Base-by-base conservation (phyloP, 768 basidiomycete species). In the Rhizopogon sp. region DNA sequence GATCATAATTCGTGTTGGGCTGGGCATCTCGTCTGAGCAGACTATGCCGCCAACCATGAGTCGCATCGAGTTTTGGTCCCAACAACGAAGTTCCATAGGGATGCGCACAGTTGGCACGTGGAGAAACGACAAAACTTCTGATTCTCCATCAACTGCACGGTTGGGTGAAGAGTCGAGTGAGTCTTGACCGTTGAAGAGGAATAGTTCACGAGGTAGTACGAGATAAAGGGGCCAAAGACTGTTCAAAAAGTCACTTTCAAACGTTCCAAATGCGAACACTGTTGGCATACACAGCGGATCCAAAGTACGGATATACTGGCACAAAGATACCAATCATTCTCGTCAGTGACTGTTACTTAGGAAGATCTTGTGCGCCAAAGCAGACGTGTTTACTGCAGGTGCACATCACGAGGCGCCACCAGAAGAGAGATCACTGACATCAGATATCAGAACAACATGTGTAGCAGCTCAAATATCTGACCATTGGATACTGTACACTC, bases 1-100 rank as follows among this genome's bases (percentile, higher is more conserved):
- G 22, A 62, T 62, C 33, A 62, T 62, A 28, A 60, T 62, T 31
- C 54, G 58, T 28, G 62, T 62, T 6, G 60, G 60, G 1, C 39
- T 62, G 25, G 62, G 62, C 6, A 50, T 53, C 29, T 53, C 52
- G 9, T 50, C 52, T 25, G 52, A 53, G n/a, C 52, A 53, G 31
- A 50, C 46, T 16, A 33, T 37, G 52, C 3, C 14, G 3, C 6
- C 31, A 16, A 53, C 22, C 6, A 47, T 20, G 13, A 53, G 29
- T 35, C 42, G n/a, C 25, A 20, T 53, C 1, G 46, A 53, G 6
- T 53, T 44, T 20, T 11, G 14, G 47, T 47, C 52, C 13, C 52
- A 49, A 5, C 46, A 1, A 10, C 31, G 22, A 25, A 33, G 31
- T 37, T 10, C 29, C 20, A 53, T 29, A 17, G 45, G 45, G 20